Conservation (phyloP, 345 rosid species). For the Brassica rapa region DNA sequence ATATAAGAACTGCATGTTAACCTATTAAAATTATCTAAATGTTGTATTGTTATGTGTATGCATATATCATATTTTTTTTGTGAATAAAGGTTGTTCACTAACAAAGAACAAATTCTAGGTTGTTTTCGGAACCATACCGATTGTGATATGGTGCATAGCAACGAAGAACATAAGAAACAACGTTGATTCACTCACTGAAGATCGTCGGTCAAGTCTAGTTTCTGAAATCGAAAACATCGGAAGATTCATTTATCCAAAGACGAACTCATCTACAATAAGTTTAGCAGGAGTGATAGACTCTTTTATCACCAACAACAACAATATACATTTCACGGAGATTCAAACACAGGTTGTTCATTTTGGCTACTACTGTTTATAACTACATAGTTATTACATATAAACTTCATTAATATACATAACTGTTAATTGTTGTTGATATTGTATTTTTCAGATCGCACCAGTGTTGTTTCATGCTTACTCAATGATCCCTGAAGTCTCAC, state of each 20-base stretch:
- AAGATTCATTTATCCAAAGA: neutral
- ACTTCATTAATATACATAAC: neutral
- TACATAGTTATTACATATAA: conserved; percentile 2
- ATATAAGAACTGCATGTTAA: neutral
- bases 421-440: neutral
- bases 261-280: conserved; percentile 26
- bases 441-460: conserved; percentile 33
- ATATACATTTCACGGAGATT: conserved; percentile 12
- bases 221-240: conserved; percentile 32
- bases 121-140: conserved; percentile 16
- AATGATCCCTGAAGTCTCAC: conserved; percentile 33
- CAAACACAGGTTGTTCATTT: conserved; percentile 28
- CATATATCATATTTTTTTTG: neutral
- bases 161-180: conserved; percentile 13
- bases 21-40: neutral
- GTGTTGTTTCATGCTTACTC: conserved; percentile 39
- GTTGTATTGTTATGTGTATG: neutral
- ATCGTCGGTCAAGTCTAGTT: conserved; percentile 23
- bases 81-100: neutral
- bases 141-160: conserved; percentile 23
- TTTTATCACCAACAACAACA: conserved; percentile 9
- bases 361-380: neutral
- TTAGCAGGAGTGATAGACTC: conserved; percentile 32
- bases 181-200: conserved; percentile 4
- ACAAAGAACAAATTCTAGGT: neutral